A percentile compares a stretch with the other conserved stretches of the same genome.
Conservation (phyloP, 2,329 filamentous ascomycete species). For the Fusarium anthophilum region DNA sequence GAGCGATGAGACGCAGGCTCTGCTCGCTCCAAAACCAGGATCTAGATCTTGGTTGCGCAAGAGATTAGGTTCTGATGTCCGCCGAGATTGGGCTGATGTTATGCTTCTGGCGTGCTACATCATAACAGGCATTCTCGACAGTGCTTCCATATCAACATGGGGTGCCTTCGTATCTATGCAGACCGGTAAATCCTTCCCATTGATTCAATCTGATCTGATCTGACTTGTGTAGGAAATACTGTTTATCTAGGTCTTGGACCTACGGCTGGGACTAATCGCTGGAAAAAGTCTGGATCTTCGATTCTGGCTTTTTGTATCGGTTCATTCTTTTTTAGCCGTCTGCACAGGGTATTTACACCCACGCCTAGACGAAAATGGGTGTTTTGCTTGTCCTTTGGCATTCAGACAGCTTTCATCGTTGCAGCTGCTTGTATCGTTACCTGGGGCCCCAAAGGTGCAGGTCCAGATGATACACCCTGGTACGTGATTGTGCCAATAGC, state of each 20-base stretch:
- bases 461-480: slow-evolving; percentile 62
- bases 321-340: slow-evolving; percentile 74
- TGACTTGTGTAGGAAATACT: slow-evolving; percentile 69
- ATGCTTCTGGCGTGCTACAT: slow-evolving; percentile 77
- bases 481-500: slow-evolving; percentile 72
- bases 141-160: slow-evolving; percentile 79
- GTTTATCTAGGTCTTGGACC: slow-evolving; percentile 81
- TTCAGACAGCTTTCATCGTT: slow-evolving; percentile 61
- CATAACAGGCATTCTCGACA: slow-evolving; percentile 81
- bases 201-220: background rate
- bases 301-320: slow-evolving; percentile 77
- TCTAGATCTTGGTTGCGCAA: slow-evolving; percentile 30
- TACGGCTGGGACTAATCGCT: slow-evolving; percentile 61
- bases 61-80: slow-evolving; percentile 35
- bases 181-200: slow-evolving; percentile 63
- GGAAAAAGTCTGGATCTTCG: slow-evolving; percentile 64
- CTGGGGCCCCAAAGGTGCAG: slow-evolving; percentile 51
- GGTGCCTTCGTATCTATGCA: slow-evolving; percentile 87
- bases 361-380: slow-evolving; percentile 70
- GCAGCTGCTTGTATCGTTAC: slow-evolving; percentile 65
- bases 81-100: slow-evolving; percentile 71
- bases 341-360: slow-evolving; percentile 66
- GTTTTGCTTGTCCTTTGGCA: slow-evolving; percentile 65
- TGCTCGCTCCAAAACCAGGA: slow-evolving; percentile 30
- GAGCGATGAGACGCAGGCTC: slow-evolving; percentile 20